A percentile compares a stretch with the other conserved stretches of the same genome.
Evolutionary conservation across 73 alveolate species (phyloP).

Genomic region (Paramecium pentaurelia): DNA sequence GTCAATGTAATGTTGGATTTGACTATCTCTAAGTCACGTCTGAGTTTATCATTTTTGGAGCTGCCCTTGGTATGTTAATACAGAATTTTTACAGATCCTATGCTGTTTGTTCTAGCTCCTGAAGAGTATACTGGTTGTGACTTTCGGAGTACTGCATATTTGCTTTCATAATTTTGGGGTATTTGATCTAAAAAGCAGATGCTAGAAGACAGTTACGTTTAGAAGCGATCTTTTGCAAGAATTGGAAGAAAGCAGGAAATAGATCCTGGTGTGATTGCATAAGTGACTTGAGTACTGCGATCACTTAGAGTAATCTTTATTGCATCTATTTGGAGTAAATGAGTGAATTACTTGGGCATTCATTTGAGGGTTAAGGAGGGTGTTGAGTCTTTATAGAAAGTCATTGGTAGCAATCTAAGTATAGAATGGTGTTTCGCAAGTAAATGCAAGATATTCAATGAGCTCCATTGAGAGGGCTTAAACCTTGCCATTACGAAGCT

Average conservation of each 20-base stretch:
- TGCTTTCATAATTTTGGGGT: not conserved
- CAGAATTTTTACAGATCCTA: not conserved
- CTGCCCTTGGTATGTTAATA: not conserved
- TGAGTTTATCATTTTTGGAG: not conserved
- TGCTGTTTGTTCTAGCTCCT: not conserved
- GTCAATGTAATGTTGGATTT: conserved; percentile 19
- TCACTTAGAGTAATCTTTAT: conserved; percentile 4
- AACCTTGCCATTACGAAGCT: conserved; percentile 23
- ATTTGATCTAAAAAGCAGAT: not conserved
- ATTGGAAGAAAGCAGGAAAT: conserved; percentile 27
- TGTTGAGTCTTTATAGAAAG: conserved; percentile 15
- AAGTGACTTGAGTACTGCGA: not conserved
- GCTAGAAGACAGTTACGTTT: not conserved
- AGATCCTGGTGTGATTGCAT: conserved; percentile 43
- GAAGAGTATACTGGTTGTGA: not conserved
- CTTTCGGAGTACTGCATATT: not conserved
- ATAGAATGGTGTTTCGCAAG: conserved; percentile 38
- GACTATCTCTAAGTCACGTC: not conserved
- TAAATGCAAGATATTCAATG: conserved; percentile 13
- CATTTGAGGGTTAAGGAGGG: conserved; percentile 25
- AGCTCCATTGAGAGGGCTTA: conserved; percentile 36
- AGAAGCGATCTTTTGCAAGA: not conserved
- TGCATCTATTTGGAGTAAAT: not conserved
- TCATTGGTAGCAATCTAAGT: conserved; percentile 40
- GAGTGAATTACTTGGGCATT: not conserved